Evolutionary conservation across 2,329 filamentous ascomycete species (phyloP).

Genomic region (Rhytidhysteron rufulum): DNA sequence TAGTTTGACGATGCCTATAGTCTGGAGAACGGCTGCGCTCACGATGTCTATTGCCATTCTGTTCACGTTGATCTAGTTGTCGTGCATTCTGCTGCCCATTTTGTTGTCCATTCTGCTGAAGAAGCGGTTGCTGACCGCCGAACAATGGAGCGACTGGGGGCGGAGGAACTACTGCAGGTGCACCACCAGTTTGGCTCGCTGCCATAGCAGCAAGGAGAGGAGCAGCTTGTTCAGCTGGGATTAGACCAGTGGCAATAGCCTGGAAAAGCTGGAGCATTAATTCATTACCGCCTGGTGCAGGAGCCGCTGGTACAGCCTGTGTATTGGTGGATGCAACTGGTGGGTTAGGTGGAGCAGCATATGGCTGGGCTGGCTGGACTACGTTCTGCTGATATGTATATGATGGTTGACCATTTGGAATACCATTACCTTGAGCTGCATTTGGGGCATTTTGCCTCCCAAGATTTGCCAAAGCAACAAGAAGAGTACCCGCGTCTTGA

Average conservation of each 20-base stretch:
- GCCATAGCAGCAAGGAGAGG: slow-evolving; percentile 27
- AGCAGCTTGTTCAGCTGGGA: slow-evolving; percentile 31
- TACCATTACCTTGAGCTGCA: slow-evolving; percentile 21
- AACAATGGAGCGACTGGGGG: slow-evolving; percentile 17
- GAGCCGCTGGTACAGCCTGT: slow-evolving; percentile 2
- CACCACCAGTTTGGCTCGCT: slow-evolving; percentile 19
- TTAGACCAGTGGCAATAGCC: slow-evolving; percentile 28
- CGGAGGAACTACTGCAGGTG: slow-evolving; percentile 16
- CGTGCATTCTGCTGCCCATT: slow-evolving; percentile 19
- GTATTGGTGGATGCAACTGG: slow-evolving; percentile 6
- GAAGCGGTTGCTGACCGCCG: slow-evolving; percentile 13
- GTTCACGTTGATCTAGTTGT: slow-evolving; percentile 24
- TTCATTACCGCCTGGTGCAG: slow-evolving; percentile 21
- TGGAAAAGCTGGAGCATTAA: slow-evolving; percentile 30
- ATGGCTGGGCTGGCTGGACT: slow-evolving; percentile 8
- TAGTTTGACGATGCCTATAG: slow-evolving; percentile 65
- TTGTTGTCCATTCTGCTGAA: slow-evolving; percentile 16
- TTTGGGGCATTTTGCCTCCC: slow-evolving; percentile 20
- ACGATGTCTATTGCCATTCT: slow-evolving; percentile 30
- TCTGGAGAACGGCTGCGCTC: slow-evolving; percentile 64
- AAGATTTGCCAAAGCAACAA: slow-evolving; percentile 30
- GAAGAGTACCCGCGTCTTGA: slow-evolving; percentile 27
- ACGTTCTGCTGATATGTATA: slow-evolving; percentile 8
- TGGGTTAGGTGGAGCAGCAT: slow-evolving; percentile 4
- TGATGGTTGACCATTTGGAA: slow-evolving; percentile 16